Percentiles rank a stretch among this genome's conserved stretches.
Evolutionary conservation across 1,139 yeast species (phyloP).

Genomic region (Suhomyces guaymorum): DNA sequence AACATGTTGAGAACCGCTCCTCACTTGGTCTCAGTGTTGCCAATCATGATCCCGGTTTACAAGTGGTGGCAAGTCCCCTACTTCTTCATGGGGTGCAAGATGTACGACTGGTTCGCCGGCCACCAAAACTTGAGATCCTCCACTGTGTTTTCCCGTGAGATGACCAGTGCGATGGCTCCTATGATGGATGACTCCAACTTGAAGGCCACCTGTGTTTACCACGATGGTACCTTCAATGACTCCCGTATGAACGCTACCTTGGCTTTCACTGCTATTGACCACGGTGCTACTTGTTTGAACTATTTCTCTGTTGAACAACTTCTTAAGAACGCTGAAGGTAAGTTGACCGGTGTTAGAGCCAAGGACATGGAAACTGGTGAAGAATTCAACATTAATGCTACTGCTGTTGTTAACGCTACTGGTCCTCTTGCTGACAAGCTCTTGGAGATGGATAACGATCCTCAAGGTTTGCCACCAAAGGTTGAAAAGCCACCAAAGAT

Average conservation of each 20-base stretch:
- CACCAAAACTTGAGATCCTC: slow-evolving; percentile 79
- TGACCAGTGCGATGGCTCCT: slow-evolving; percentile 79
- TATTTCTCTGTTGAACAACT: slow-evolving; percentile 80
- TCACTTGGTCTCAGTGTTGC: slow-evolving; percentile 81
- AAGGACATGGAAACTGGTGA: slow-evolving; percentile 73
- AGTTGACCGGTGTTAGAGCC: slow-evolving; percentile 75
- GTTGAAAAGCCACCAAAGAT: slow-evolving; percentile 56
- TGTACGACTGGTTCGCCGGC: slow-evolving; percentile 94
- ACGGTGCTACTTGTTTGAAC: slow-evolving; percentile 89
- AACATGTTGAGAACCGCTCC: slow-evolving; percentile 92
- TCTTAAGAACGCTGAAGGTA: slow-evolving; percentile 59
- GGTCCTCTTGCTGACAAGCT: slow-evolving; percentile 89
- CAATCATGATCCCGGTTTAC: slow-evolving; percentile 94
- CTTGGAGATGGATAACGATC: slow-evolving; percentile 81
- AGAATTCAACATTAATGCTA: slow-evolving; percentile 60
- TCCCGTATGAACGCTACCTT: slow-evolving; percentile 86
- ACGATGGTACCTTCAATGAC: slow-evolving; percentile 94
- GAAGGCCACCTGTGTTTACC: slow-evolving; percentile 91
- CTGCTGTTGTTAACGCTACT: slow-evolving; percentile 85
- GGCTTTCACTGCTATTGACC: slow-evolving; percentile 80
- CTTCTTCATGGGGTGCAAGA: slow-evolving; percentile 87
- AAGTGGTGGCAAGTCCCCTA: slow-evolving; percentile 96
- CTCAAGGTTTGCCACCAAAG: slow-evolving; percentile 63
- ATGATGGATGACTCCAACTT: slow-evolving; percentile 79
- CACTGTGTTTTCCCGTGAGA: slow-evolving; percentile 67